A percentile compares a stretch with the other conserved stretches of the same genome.
These are phyloP conservation scores for Trifolium subterraneum DNA, from an alignment of 306 rosid genomes.

Conservation along the genomic window DNA sequence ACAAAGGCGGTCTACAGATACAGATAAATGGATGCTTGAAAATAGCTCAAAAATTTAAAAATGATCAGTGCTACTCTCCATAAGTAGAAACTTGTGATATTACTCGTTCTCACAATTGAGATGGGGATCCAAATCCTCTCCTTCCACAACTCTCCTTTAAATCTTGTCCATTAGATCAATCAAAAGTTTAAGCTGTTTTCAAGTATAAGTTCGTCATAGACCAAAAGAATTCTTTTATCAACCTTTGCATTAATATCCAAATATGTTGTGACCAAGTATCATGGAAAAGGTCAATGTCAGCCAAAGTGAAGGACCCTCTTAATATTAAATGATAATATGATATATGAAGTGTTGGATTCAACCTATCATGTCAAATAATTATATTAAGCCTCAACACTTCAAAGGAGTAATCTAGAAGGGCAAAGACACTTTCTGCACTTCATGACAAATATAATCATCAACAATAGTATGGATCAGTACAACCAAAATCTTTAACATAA, in stretches of 20 bases:
- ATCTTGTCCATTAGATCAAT: too few species aligned
- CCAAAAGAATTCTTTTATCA: slow-evolving; percentile 28
- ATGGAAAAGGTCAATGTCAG: slow-evolving; percentile 18
- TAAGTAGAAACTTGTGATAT: too few species aligned
- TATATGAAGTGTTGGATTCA: slow-evolving; percentile 16
- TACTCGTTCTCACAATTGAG: too few species aligned
- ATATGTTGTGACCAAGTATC: slow-evolving; percentile 24
- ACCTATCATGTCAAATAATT: slow-evolving; percentile 29
- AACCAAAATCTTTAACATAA: neutral
- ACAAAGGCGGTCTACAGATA: too few species aligned
- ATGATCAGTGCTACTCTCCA: too few species aligned
- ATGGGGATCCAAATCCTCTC: too few species aligned
- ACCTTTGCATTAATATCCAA: neutral
- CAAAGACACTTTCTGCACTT: slow-evolving; percentile 40
- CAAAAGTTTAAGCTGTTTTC: too few species aligned
- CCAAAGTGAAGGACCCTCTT: slow-evolving; percentile 36
- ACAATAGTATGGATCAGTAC: slow-evolving; percentile 21
- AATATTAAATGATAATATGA: neutral
- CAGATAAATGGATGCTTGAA: too few species aligned
- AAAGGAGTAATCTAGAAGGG: slow-evolving; percentile 48
- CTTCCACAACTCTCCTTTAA: too few species aligned
- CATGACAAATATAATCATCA: slow-evolving; percentile 40
- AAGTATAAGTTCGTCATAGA: neutral
- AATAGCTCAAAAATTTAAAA: too few species aligned
- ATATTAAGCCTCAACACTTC: neutral